These are phyloP conservation scores for Leccinellum rugosiceps DNA, from an alignment of 768 basidiomycete species.

Conservation along the genomic window DNA sequence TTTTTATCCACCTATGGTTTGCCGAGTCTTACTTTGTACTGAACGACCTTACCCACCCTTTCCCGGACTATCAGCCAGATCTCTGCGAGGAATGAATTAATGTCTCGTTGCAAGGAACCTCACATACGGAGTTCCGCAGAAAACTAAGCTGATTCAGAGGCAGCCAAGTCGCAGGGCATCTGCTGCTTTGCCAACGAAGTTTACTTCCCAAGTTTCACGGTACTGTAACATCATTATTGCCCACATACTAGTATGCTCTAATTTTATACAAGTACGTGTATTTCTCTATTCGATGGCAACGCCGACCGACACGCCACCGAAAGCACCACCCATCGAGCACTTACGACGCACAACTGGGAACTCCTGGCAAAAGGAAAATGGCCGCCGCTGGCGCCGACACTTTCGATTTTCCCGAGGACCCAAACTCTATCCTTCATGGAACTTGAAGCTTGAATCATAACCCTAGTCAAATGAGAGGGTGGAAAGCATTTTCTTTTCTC, in stretches of 20 bases:
- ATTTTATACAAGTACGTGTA: neutral
- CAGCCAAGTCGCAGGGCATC: too few relatives aligned
- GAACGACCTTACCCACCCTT: too few relatives aligned
- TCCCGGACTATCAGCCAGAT: too few relatives aligned
- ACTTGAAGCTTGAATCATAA: neutral
- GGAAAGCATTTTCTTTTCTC: constrained; percentile 88
- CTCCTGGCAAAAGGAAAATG: constrained; percentile 82
- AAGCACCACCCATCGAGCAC: constrained; percentile 58
- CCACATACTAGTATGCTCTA: constrained; percentile 13
- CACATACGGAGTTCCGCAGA: too few relatives aligned
- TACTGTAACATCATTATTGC: constrained; percentile 17
- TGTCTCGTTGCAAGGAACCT: too few relatives aligned
- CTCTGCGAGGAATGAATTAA: too few relatives aligned
- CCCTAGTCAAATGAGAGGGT: constrained; percentile 49
- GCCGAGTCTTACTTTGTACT: too few relatives aligned
- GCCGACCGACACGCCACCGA: constrained; percentile 55
- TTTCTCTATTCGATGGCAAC: constrained; percentile 20
- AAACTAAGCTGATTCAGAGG: too few relatives aligned
- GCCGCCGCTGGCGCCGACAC: constrained; percentile 58
- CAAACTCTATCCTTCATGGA: constrained; percentile 48
- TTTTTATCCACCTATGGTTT: too few relatives aligned
- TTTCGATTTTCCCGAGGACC: constrained; percentile 82
- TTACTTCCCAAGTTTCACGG: neutral
- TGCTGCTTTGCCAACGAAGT: too few relatives aligned
- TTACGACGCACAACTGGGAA: constrained; percentile 66